phyloP scores from a whole-genome alignment of 2,329 filamentous ascomycete species.

The Neonectria faginata region DNA sequence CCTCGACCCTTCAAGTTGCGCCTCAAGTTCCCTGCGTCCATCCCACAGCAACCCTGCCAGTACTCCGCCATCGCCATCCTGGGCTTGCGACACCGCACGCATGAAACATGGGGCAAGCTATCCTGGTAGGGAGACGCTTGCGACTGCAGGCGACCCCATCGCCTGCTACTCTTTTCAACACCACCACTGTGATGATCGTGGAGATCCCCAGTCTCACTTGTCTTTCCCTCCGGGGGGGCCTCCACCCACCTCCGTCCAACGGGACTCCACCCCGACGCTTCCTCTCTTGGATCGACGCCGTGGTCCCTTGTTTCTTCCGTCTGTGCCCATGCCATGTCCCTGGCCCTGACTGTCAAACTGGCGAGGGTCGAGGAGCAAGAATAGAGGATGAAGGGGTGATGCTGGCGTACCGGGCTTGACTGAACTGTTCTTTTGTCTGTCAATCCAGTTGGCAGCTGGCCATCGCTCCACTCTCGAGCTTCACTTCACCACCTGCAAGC shows the following conservation, averaged over 20 bases:
- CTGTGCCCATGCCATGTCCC: slow-evolving; percentile 6
- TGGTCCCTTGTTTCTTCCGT: slow-evolving; percentile 14
- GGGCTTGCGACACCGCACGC: slow-evolving; percentile 37
- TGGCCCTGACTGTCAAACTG: slow-evolving; percentile 25
- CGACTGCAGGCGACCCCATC: slow-evolving; percentile 35
- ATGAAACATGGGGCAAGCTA: slow-evolving; percentile 40
- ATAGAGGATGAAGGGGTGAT: slow-evolving; percentile 16
- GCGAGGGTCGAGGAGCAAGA: neutral
- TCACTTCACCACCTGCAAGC: slow-evolving; percentile 20
- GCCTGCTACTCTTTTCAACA: slow-evolving; percentile 33
- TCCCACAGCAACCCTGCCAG: slow-evolving; percentile 14
- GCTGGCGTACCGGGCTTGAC: slow-evolving; percentile 11
- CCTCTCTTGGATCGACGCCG: slow-evolving; percentile 15
- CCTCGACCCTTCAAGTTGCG: slow-evolving; percentile 15
- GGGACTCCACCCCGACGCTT: slow-evolving; percentile 18
- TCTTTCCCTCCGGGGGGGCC: too few species aligned
- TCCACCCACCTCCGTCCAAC: neutral
- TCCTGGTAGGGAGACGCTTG: slow-evolving; percentile 41
- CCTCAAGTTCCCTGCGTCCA: slow-evolving; percentile 22
- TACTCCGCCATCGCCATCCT: slow-evolving; percentile 30
- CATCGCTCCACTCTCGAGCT: slow-evolving; percentile 22
- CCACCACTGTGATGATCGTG: slow-evolving; percentile 32
- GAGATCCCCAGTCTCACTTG: slow-evolving; percentile 18
- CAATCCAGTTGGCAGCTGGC: neutral
- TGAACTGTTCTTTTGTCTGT: too few species aligned